Percentiles rank a stretch among this genome's conserved stretches.
These are phyloP conservation scores for Nigrospora oryzae DNA, from an alignment of 2,329 filamentous ascomycete genomes.

Conservation along the genomic window DNA sequence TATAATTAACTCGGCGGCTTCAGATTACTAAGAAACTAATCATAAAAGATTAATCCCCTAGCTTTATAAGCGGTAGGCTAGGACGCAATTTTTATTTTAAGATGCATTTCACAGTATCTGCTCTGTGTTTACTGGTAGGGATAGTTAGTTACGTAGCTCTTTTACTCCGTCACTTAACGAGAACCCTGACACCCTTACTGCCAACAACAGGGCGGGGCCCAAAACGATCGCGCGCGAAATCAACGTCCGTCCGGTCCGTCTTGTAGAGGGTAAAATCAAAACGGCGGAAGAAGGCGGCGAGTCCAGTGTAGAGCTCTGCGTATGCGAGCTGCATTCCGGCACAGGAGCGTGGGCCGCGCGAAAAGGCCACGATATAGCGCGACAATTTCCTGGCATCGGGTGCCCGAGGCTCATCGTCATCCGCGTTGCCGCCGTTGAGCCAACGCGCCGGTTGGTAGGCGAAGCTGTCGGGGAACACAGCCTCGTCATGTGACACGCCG, in stretches of 20 bases:
- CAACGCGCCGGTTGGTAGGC: constrained; percentile 11
- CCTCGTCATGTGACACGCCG: constrained; percentile 11
- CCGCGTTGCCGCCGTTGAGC: constrained; percentile 1
- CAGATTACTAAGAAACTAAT: no score
- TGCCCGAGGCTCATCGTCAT: neutral
- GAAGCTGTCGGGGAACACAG: constrained; percentile 6
- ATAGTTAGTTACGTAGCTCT: no score
- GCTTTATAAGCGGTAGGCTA: no score
- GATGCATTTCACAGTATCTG: no score
- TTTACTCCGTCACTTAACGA: constrained; percentile 1
- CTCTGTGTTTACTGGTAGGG: no score
- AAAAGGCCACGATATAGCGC: constrained; percentile 19
- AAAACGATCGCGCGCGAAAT: constrained; percentile 4
- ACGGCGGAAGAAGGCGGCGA: constrained; percentile 33
- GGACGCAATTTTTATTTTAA: no score
- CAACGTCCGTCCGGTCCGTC: constrained; percentile 9
- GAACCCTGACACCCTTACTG: constrained; percentile 6
- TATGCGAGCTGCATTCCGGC: constrained; percentile 22
- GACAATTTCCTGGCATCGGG: constrained; percentile 5
- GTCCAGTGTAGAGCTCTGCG: constrained; percentile 23
- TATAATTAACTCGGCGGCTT: no score
- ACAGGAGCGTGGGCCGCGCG: constrained; percentile 23
- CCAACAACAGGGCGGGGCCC: constrained; percentile 2
- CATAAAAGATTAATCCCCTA: no score
- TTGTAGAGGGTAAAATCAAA: constrained; percentile 29